phyloP scores from a whole-genome alignment of 352 stramenopile species.

The Saprolegnia diclina region DNA sequence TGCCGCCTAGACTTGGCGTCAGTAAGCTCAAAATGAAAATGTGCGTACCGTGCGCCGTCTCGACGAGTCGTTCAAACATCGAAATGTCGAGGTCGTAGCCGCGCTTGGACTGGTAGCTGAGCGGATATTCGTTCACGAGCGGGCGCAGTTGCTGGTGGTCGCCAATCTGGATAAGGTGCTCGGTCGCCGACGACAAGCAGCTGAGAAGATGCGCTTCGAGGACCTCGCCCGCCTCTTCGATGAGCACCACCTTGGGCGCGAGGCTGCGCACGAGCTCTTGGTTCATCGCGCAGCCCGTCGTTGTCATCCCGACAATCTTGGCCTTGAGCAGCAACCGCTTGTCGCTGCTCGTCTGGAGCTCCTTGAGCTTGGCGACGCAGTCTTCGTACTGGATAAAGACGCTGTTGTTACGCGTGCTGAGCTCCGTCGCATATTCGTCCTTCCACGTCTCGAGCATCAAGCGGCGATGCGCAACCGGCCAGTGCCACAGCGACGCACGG shows the following conservation, averaged over 20 bases:
- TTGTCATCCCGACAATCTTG: slow-evolving; percentile 80
- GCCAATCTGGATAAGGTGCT: slow-evolving; percentile 84
- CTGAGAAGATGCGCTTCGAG: slow-evolving; percentile 63
- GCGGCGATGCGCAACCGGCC: not conserved
- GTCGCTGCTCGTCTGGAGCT: slow-evolving; percentile 33
- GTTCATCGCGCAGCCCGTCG: slow-evolving; percentile 69
- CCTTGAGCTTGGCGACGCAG: slow-evolving; percentile 30
- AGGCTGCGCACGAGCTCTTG: slow-evolving; percentile 54
- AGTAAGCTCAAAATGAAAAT: not conserved
- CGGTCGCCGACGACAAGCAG: slow-evolving; percentile 49
- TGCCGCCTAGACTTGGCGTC: not conserved
- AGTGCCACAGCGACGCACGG: not conserved
- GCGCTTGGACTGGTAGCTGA: slow-evolving; percentile 48
- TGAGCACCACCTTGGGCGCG: slow-evolving; percentile 64
- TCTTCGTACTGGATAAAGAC: slow-evolving; percentile 8
- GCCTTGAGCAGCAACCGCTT: slow-evolving; percentile 32
- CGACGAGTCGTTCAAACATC: slow-evolving; percentile 75
- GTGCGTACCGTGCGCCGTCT: slow-evolving; percentile 27
- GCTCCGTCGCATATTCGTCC: not conserved
- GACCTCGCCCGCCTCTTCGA: slow-evolving; percentile 85
- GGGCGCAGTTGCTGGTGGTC: slow-evolving; percentile 84
- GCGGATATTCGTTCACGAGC: slow-evolving; percentile 59
- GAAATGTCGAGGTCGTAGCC: slow-evolving; percentile 77
- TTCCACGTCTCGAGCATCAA: not conserved
- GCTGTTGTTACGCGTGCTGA: not conserved